phyloP scores from a whole-genome alignment of 148 eudicot genomes.

The Cornus controversa region DNA sequence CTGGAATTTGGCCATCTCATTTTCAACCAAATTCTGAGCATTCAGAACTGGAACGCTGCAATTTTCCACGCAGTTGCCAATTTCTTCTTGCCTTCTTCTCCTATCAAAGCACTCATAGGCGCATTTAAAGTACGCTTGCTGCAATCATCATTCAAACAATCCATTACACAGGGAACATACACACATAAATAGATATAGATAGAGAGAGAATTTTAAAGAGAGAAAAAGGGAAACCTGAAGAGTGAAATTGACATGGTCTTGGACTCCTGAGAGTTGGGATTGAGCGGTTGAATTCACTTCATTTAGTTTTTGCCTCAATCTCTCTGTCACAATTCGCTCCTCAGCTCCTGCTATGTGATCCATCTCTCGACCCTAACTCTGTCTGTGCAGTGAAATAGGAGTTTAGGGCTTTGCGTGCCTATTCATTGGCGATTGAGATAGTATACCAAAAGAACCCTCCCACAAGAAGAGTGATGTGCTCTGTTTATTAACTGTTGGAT shows the following conservation, averaged over 20 bases:
- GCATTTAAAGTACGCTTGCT: constrained; percentile 86
- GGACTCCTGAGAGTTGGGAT: constrained; percentile 64
- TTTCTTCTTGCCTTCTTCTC: constrained; percentile 62
- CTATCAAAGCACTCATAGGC: constrained; percentile 88
- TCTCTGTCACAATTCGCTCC: constrained; percentile 69
- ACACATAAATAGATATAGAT: not conserved
- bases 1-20: constrained; percentile 85
- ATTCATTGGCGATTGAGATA: no score
- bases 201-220: no score
- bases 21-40: constrained; percentile 72
- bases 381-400: not conserved
- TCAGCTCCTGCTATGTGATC: constrained; percentile 62
- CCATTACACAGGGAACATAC: not conserved
- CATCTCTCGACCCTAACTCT: constrained; percentile 29
- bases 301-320: constrained; percentile 69
- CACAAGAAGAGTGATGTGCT: no score
- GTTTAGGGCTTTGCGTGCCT: no score
- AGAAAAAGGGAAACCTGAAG: constrained; percentile 84
- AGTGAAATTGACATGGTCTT: constrained; percentile 93
- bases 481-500: no score
- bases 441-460: no score
- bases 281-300: constrained; percentile 75
- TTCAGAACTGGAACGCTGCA: constrained; percentile 75
- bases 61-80: constrained; percentile 76
- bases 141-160: constrained; percentile 15